Evolutionary conservation across 176 grass and related monocot species (phyloP).

Genomic region (Bothriochloa decipiens): DNA sequence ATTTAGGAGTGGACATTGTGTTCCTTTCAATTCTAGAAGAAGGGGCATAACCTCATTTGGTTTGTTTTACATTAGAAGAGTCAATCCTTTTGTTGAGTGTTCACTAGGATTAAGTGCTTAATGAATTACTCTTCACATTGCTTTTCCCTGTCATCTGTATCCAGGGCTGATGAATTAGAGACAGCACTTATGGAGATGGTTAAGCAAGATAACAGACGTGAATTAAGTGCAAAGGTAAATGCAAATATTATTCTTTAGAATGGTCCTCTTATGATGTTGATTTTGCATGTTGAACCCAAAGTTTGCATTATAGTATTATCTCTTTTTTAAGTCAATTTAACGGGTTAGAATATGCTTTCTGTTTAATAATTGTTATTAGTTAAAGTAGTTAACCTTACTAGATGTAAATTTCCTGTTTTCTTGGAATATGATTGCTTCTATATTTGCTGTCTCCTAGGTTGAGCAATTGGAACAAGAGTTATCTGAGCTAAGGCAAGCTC

Average conservation of each 20-base stretch:
- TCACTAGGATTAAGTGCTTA: neutral
- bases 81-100: neutral
- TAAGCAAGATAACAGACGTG: slow-evolving; percentile 92
- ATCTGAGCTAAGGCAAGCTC: slow-evolving; percentile 73
- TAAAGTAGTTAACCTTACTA: neutral
- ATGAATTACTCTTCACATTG: slow-evolving; percentile 27
- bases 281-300: slow-evolving; percentile 15
- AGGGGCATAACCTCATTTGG: neutral
- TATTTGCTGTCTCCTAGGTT: slow-evolving; percentile 59
- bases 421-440: slow-evolving; percentile 15
- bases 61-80: neutral
- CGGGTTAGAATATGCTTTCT: neutral
- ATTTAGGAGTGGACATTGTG: neutral
- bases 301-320: slow-evolving; percentile 10
- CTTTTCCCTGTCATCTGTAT: slow-evolving; percentile 29
- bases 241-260: slow-evolving; percentile 4
- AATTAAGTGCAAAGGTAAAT: slow-evolving; percentile 89
- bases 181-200: slow-evolving; percentile 99
- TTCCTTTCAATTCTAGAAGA: neutral
- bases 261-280: neutral
- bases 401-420: slow-evolving; percentile 14
- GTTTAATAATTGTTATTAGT: slow-evolving; percentile 13
- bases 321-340: slow-evolving; percentile 16
- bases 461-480: slow-evolving; percentile 93
- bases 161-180: slow-evolving; percentile 94